Conservation (phyloP, 306 rosid genomes). For the Gastrolobium bilobum region DNA sequence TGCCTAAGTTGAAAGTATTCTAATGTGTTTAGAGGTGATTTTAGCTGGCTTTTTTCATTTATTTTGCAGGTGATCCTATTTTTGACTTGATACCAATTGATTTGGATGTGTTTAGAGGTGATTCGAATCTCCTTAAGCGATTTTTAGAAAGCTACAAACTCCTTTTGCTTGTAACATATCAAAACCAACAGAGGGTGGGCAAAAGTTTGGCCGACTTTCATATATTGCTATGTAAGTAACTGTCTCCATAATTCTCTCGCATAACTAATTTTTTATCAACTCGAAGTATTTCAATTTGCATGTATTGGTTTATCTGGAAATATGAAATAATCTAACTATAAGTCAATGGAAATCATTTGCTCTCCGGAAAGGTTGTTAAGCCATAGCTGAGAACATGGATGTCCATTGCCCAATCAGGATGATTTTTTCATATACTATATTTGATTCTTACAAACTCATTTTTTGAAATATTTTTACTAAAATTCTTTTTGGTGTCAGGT, state of each 20-base stretch:
- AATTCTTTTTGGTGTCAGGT: slow-evolving; percentile 59
- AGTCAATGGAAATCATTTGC: slow-evolving; percentile 30
- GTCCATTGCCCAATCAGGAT: slow-evolving; percentile 2
- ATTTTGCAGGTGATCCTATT: slow-evolving; percentile 83
- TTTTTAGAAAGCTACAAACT: slow-evolving; percentile 89
- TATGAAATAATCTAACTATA: slow-evolving; percentile 1
- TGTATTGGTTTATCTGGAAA: slow-evolving; percentile 29
- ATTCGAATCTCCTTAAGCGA: slow-evolving; percentile 64
- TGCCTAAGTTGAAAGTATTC: slow-evolving; percentile 32
- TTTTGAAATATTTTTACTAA: no score
- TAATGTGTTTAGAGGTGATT: slow-evolving; percentile 30
- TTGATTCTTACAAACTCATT: no score
- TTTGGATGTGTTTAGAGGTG: slow-evolving; percentile 93
- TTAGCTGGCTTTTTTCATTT: slow-evolving; percentile 29
- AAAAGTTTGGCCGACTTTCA: slow-evolving; percentile 74
- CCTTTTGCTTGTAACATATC: slow-evolving; percentile 62
- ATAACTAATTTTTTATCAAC: slow-evolving; percentile 20
- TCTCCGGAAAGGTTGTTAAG: slow-evolving; percentile 24
- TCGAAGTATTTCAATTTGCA: slow-evolving; percentile 30
- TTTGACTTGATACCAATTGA: slow-evolving; percentile 86
- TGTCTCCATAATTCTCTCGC: slow-evolving; percentile 25
- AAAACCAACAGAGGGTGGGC: slow-evolving; percentile 55
- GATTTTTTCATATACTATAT: no score
- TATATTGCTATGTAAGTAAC: slow-evolving; percentile 89
- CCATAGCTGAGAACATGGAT: no score